Evolutionary conservation across 495 filamentous ascomycete genomes (phyloP).

Genomic region (Cladorrhinum samala): DNA sequence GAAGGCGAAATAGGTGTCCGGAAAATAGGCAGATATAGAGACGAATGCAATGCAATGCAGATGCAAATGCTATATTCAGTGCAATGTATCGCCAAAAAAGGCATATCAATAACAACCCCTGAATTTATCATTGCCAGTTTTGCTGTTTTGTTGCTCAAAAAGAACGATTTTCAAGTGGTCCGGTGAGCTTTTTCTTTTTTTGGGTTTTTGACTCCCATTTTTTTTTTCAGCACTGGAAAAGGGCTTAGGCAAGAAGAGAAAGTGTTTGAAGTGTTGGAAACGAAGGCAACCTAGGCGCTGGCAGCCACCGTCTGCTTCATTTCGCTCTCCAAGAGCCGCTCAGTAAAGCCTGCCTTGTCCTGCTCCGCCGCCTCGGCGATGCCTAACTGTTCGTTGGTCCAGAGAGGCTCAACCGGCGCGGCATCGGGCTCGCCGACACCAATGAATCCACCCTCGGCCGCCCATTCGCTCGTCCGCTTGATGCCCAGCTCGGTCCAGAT

Average conservation of each 20-base stretch:
- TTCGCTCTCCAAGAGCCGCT: constrained; percentile 22
- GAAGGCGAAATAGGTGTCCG: too few relatives aligned
- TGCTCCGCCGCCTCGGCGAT: constrained; percentile 45
- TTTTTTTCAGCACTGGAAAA: neutral
- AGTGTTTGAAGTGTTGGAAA: neutral
- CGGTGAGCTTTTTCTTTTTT: neutral
- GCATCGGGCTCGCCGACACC: constrained; percentile 73
- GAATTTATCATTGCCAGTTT: too few relatives aligned
- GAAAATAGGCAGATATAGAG: too few relatives aligned
- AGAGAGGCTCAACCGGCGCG: constrained; percentile 55
- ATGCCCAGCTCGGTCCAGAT: constrained; percentile 86
- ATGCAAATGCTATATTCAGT: too few relatives aligned
- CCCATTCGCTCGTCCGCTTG: constrained; percentile 88
- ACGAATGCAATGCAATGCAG: too few relatives aligned
- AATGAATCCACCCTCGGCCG: constrained; percentile 83
- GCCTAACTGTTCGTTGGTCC: constrained; percentile 82
- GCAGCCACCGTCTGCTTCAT: constrained; percentile 12
- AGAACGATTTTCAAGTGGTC: neutral
- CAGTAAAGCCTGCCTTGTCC: constrained; percentile 20
- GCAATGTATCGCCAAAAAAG: too few relatives aligned
- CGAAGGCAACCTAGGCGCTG: constrained; percentile 1
- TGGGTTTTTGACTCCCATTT: neutral
- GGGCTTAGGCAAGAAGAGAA: neutral
- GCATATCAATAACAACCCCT: neutral
- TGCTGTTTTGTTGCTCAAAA: constrained; percentile 1